These are phyloP conservation scores for Agapanthus africanus DNA, from an alignment of 106 monocot species.

Conservation along the genomic window DNA sequence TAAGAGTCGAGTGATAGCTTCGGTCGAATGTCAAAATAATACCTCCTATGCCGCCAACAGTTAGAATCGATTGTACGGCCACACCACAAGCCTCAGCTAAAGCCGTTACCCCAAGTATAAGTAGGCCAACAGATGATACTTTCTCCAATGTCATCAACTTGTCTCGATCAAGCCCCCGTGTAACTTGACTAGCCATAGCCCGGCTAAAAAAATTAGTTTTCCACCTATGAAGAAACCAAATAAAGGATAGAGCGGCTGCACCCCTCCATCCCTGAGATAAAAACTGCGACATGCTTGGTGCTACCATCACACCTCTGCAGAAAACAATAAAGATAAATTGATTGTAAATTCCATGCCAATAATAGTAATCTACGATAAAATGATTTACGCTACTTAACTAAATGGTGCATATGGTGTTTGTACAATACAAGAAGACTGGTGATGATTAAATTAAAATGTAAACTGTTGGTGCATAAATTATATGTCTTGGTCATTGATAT, in stretches of 20 bases:
- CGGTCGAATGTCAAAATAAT: no score
- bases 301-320: constrained; percentile 49
- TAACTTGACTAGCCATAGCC: constrained; percentile 28
- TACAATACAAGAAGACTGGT: no score
- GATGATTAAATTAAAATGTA: no score
- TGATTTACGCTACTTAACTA: no score
- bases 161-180: constrained; percentile 45
- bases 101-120: constrained; percentile 63
- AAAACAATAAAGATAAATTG: background rate
- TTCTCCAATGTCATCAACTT: constrained; percentile 66
- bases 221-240: constrained; percentile 95
- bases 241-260: constrained; percentile 70
- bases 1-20: no score
- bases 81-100: constrained; percentile 85
- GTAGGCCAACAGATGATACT: constrained; percentile 65
- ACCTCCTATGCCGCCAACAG: constrained; percentile 98
- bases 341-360: no score
- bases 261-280: constrained; percentile 79
- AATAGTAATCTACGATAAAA: no score
- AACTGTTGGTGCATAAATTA: no score
- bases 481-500: no score
- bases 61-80: constrained; percentile 82
- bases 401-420: no score
- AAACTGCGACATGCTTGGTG: constrained; percentile 50
- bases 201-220: constrained; percentile 63